Evolutionary conservation across 768 basidiomycete species (phyloP).

Genomic region (Mycena latifolia): DNA sequence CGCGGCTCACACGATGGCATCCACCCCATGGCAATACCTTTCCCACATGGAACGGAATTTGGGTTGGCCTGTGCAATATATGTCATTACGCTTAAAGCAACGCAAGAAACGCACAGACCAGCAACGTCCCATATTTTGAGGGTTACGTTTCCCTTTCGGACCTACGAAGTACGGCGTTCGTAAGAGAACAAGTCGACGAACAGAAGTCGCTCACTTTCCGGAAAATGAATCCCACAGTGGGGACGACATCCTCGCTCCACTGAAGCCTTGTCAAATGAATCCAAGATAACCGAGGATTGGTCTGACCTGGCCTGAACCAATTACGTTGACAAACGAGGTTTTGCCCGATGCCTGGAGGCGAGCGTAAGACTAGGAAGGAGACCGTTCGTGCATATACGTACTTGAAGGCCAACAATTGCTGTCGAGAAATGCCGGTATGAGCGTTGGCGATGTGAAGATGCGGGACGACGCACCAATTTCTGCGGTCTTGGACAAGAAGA

Average conservation of each 20-base stretch:
- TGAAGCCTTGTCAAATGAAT: conserved; percentile 44
- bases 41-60: conserved; percentile 98
- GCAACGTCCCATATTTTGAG: conserved; percentile 98
- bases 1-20: conserved; percentile 87
- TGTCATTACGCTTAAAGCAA: conserved; percentile 7
- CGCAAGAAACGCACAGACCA: conserved; percentile 57
- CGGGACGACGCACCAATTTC: conserved; percentile 62
- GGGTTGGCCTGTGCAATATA: conserved; percentile 74
- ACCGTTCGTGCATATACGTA: conserved; percentile 38
- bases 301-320: conserved; percentile 84
- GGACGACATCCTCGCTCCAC: conserved; percentile 98
- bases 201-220: conserved; percentile 68
- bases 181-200: not conserved
- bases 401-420: conserved; percentile 93
- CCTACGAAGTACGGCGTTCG: conserved; percentile 15
- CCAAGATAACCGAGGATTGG: not conserved
- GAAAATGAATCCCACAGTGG: conserved; percentile 94
- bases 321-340: conserved; percentile 93
- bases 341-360: conserved; percentile 86
- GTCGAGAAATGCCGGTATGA: conserved; percentile 3
- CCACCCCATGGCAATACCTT: conserved; percentile 89
- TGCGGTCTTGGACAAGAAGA: conserved; percentile 90
- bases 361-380: conserved; percentile 5
- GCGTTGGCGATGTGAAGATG: not conserved
- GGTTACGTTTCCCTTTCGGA: conserved; percentile 86